Evolutionary conservation across 176 grass and related monocot genomes (phyloP), one percentile per base, ranked within the genome.

Genomic region (Oryza glumipatula): DNA sequence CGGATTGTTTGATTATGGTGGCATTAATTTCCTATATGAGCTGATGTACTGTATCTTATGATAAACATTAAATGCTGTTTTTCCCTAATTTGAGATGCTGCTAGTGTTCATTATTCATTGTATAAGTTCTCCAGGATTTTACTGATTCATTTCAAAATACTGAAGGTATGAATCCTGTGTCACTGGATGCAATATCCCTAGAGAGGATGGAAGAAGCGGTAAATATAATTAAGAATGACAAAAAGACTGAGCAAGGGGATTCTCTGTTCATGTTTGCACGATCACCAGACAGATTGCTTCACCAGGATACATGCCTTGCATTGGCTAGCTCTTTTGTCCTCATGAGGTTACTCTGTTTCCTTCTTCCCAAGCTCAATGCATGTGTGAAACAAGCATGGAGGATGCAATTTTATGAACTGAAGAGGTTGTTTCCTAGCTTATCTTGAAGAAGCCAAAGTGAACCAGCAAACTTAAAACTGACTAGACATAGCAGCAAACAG

Each of bases 241-340:
- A 90, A 91, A 84, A 76, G 45, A 73, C 43, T 0, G 58, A 86
- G 21, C 91, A 83, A 68, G 89, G 93, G 48, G 83, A 85, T 69
- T 92, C 89, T 68, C 65, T 92, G 5, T 92, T 98, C 74, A 73
- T 84, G 51, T 93, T 91, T 91, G 91, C 95, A 87, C 90, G 87
- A 67, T 95, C 93, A 65, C 93, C 95, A 74, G 93, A 98, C 68
- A 92, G 94, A 76, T 79, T 98, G 74, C 89, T 98, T 83, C 93
- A 95, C 76, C 91, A 95, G 84, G 95, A 95, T 82, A 94, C 87
- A 28, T 98, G 94, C 68, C 83, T 98, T 51, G 84, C 90, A 85
- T 90, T 98, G 21, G 93, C 95, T 68, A 88, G 73, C 67, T 84
- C 78, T 30, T 98, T 98, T 78, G 82, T 95, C 52, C 48, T 95